Evolutionary conservation across 768 basidiomycete species (phyloP), one percentile per base, ranked within the genome.

Genomic region (Pholiota molesta): DNA sequence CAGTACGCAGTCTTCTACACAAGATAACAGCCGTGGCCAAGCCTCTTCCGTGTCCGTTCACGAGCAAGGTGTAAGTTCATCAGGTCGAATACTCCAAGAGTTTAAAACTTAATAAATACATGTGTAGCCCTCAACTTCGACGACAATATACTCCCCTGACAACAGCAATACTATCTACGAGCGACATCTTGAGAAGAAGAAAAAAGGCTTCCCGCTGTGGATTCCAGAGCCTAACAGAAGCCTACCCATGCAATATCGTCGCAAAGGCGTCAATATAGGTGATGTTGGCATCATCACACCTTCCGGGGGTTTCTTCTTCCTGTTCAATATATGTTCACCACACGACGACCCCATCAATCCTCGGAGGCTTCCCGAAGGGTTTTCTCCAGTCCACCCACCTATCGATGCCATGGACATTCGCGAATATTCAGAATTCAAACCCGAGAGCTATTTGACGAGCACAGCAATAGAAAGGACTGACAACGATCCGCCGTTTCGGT

Each of bases 231-330:
- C 65, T 1, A 62, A 65, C 29, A 33, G 54, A 13, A 7, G 23
- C 7, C 55, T 67, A 2, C 68, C 68, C 8, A 37, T 55, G 6
- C 44, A 39, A 8, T 66, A 65, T 40, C 63, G 59, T 17, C 40
- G 54, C 14, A 39, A 23, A 17, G 68, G 68, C 2, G 52, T 62
- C n/a, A 14, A 14, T 14, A 65, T 69, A 7, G 68, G 68, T 14
- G 68, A 69, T 29, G 64, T 69, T 9, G 68, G 68, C 3, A 59
- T 65, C 44, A 60, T 69, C 54, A 59, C 55, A 2, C n/a, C 52
- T 2, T 44, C 35, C 2, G 68, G 68, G 0, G 53, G 44, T 3
- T 69, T 69, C 40, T 57, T 23, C 35, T 69, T 65, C 35, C 33
- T 69, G 9, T 69, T 69, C 58, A 69, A 69, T 49, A 64, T 69